Percentiles rank a stretch among this genome's conserved stretches.
Conservation (phyloP, 768 basidiomycete species). For the Gymnopilus junonius region DNA sequence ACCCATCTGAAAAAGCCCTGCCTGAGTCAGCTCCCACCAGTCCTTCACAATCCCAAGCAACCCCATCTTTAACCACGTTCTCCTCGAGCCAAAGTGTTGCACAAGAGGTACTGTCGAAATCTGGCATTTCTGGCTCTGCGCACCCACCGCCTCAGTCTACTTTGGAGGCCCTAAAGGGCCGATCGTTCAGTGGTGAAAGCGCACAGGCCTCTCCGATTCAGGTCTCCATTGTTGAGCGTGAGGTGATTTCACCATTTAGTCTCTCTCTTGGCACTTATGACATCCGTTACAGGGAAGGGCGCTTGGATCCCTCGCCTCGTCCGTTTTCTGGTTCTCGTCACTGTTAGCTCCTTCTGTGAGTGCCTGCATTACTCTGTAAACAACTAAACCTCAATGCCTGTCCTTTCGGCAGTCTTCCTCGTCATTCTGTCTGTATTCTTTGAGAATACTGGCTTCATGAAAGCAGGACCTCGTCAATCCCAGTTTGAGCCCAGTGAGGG, state of each 20-base stretch:
- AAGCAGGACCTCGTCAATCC: constrained; percentile 78
- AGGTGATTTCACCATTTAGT: constrained; percentile 32
- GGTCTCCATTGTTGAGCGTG: constrained; percentile 83
- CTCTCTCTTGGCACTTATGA: constrained; percentile 8
- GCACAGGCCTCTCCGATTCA: constrained; percentile 68
- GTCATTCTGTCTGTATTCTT: constrained; percentile 88
- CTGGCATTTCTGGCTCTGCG: constrained; percentile 24
- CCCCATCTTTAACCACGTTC: constrained; percentile 9
- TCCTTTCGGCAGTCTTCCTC: constrained; percentile 60
- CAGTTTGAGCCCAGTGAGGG: constrained; percentile 86
- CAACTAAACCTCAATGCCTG: too few relatives aligned
- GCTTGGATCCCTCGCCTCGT: constrained; percentile 66
- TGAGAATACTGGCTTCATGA: constrained; percentile 93
- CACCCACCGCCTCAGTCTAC: constrained; percentile 25
- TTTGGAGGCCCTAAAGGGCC: constrained; percentile 45
- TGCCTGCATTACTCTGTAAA: constrained; percentile 11
- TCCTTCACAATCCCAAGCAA: not conserved
- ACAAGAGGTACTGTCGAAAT: constrained; percentile 48
- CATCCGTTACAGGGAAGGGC: constrained; percentile 58
- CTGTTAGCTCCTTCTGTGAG: constrained; percentile 71
- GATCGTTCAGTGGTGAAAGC: constrained; percentile 42
- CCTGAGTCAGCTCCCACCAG: not conserved
- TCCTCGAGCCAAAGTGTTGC: constrained; percentile 48
- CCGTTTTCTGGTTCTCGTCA: constrained; percentile 60
- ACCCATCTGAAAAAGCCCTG: constrained; percentile 18